A percentile compares a stretch with the other conserved stretches of the same genome.
phyloP scores from a whole-genome alignment of 768 basidiomycete species.

The Amanita pseudoporphyria region DNA sequence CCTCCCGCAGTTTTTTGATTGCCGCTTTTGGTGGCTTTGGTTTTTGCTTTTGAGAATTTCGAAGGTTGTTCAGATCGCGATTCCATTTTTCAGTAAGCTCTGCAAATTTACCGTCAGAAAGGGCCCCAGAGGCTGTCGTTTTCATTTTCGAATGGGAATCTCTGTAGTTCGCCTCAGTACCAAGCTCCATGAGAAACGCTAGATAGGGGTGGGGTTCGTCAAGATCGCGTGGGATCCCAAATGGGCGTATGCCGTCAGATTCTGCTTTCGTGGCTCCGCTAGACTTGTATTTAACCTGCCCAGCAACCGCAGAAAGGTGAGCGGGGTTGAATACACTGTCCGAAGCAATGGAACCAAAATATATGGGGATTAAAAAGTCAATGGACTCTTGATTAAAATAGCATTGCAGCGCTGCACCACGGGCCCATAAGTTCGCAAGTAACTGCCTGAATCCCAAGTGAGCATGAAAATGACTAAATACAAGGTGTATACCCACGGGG shows the following conservation, averaged over 20 bases:
- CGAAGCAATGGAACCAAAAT: neutral
- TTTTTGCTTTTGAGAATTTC: too few species aligned
- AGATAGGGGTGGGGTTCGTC: constrained; percentile 5
- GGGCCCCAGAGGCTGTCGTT: neutral
- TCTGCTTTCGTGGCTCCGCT: constrained; percentile 1
- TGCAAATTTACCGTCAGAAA: neutral
- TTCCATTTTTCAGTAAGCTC: neutral
- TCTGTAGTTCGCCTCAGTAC: neutral
- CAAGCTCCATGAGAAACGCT: constrained; percentile 9
- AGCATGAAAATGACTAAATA: neutral
- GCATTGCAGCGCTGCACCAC: neutral
- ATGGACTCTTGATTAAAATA: constrained; percentile 1
- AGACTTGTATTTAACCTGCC: constrained; percentile 1
- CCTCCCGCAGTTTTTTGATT: neutral
- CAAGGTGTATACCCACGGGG: neutral
- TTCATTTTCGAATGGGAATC: neutral
- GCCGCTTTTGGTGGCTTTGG: neutral
- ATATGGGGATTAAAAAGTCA: neutral
- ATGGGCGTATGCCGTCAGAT: constrained; percentile 2
- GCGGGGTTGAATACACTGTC: neutral
- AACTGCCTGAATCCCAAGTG: neutral
- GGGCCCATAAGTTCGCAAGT: constrained; percentile 2
- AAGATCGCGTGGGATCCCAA: constrained; percentile 7
- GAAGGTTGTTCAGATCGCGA: neutral
- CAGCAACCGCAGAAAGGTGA: neutral